Percentiles rank a stretch among this genome's conserved stretches.
Evolutionary conservation across 106 monocot species (phyloP).

Genomic region (Amphibolis antarctica): DNA sequence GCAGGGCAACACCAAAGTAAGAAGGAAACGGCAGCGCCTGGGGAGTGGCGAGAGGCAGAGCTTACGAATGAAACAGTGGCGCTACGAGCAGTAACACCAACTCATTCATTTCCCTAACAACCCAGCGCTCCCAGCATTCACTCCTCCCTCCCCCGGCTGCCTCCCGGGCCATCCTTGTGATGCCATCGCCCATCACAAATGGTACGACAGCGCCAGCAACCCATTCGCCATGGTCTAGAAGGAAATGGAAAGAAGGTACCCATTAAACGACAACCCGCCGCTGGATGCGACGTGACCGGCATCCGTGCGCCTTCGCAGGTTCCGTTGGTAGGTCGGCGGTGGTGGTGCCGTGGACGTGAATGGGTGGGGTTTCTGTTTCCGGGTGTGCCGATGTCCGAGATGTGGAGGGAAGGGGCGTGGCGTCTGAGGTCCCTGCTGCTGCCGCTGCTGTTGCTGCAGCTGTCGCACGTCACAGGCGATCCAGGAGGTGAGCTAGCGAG

Average conservation of each 20-base stretch:
- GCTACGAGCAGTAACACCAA: too few species aligned
- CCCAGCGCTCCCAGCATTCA: not conserved
- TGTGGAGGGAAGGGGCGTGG: not conserved
- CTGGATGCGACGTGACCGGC: not conserved
- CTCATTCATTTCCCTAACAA: conserved; percentile 1
- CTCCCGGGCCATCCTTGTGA: not conserved
- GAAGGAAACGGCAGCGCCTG: too few species aligned
- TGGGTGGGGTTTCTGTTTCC: not conserved
- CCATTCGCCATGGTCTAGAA: not conserved
- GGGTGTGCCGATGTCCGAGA: not conserved
- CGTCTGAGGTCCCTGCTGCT: not conserved
- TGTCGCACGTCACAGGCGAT: not conserved
- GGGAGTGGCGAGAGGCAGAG: too few species aligned
- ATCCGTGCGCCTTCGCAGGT: not conserved
- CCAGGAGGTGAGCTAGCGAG: not conserved
- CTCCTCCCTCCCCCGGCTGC: not conserved
- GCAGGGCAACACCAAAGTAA: too few species aligned
- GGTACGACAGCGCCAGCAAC: not conserved
- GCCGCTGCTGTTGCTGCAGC: not conserved
- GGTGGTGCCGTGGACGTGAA: not conserved
- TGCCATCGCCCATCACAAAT: not conserved
- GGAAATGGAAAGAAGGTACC: not conserved
- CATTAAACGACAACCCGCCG: not conserved
- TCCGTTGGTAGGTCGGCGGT: not conserved
- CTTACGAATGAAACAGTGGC: too few species aligned